These are phyloP conservation scores for Russula sp. DNA, from an alignment of 768 basidiomycete species.

Conservation along the genomic window DNA sequence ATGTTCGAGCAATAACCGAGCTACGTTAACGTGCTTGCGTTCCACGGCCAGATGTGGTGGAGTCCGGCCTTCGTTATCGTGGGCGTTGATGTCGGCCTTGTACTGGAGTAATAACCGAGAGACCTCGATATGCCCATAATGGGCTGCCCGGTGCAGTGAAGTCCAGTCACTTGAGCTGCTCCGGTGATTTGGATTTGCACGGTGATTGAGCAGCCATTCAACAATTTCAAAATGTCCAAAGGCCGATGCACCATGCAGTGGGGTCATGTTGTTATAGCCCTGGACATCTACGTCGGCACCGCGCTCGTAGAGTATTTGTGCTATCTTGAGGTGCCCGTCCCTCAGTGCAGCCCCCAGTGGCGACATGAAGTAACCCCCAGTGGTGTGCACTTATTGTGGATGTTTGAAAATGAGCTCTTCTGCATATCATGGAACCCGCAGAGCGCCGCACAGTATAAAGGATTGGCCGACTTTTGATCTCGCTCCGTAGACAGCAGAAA, in stretches of 20 bases:
- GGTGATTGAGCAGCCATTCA: background rate
- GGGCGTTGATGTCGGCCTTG: background rate
- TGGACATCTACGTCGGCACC: background rate
- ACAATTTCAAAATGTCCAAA: background rate
- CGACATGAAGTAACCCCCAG: background rate
- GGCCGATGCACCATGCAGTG: background rate
- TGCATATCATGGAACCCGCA: background rate
- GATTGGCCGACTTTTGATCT: too few relatives aligned
- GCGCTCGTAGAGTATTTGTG: background rate
- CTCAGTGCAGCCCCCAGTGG: constrained; percentile 1
- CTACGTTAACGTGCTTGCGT: background rate
- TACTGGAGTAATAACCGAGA: background rate
- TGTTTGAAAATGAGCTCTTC: background rate
- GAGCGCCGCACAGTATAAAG: background rate
- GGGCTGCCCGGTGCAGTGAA: background rate
- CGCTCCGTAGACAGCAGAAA: accelerated
- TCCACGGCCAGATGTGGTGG: background rate
- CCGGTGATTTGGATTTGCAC: background rate
- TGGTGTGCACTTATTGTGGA: too few relatives aligned
- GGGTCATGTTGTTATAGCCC: background rate
- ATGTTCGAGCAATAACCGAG: background rate
- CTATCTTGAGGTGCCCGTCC: background rate
- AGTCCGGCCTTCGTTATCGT: background rate
- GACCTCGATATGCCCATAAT: background rate
- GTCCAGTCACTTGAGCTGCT: background rate